Evolutionary conservation across 2,329 filamentous ascomycete genomes (phyloP).

Genomic region (Arthrobotrys sphaeroides): DNA sequence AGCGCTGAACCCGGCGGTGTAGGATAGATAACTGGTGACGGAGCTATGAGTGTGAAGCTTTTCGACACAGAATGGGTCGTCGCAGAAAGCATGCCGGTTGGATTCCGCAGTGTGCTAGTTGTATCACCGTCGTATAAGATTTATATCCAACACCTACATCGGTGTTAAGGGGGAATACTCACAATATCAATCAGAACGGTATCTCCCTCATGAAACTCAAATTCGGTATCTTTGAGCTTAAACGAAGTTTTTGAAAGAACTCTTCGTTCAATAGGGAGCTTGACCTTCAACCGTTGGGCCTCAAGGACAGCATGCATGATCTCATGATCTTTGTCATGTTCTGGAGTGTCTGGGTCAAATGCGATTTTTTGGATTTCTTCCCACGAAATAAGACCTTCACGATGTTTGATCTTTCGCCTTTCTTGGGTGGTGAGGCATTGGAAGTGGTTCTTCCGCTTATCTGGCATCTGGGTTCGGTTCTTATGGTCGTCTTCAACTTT

Average conservation of each 20-base stretch:
- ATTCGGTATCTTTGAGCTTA: conserved; percentile 27
- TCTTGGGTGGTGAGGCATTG: conserved; percentile 16
- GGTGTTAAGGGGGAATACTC: background rate
- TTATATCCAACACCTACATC: background rate
- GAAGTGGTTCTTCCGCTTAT: conserved; percentile 29
- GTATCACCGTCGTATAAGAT: background rate
- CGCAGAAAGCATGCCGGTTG: conserved; percentile 36
- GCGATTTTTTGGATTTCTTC: conserved; percentile 38
- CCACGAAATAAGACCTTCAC: conserved; percentile 43
- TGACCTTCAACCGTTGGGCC: conserved; percentile 42
- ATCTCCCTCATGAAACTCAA: conserved; percentile 42
- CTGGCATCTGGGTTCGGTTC: conserved; percentile 34
- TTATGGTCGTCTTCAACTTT: conserved; percentile 45
- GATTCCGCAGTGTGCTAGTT: conserved; percentile 29
- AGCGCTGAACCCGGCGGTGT: conserved; percentile 23
- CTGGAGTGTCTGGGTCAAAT: conserved; percentile 6
- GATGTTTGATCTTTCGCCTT: conserved; percentile 25
- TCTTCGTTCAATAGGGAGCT: conserved; percentile 23
- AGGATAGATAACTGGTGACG: conserved; percentile 33
- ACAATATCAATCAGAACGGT: conserved; percentile 40
- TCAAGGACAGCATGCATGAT: conserved; percentile 46
- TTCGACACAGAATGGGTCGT: conserved; percentile 45
- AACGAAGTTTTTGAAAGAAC: conserved; percentile 28
- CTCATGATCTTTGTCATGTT: conserved; percentile 50
- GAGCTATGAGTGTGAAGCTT: conserved; percentile 43